These are phyloP conservation scores for Candida ponderosae DNA, from an alignment of 805 yeast genomes.

Conservation along the genomic window DNA sequence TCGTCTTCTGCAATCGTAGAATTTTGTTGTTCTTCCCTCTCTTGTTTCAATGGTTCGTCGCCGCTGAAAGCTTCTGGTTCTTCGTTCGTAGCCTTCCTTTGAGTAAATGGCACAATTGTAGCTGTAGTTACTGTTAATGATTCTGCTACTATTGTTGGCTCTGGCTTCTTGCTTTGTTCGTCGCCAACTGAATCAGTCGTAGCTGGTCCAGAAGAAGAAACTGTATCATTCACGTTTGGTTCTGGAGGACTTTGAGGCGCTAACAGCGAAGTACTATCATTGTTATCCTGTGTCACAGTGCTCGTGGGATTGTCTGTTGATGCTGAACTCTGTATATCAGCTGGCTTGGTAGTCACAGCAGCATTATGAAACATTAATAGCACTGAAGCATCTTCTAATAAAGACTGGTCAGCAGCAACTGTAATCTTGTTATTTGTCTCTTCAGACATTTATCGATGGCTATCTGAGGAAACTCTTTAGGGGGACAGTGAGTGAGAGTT, in stretches of 20 bases:
- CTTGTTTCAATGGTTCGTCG: too few relatives aligned
- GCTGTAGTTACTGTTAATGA: constrained; percentile 82
- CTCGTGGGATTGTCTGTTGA: constrained; percentile 12
- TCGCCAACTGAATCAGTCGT: constrained; percentile 23
- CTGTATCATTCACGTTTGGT: too few relatives aligned
- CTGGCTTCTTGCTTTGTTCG: constrained; percentile 17
- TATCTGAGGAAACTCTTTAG: too few relatives aligned
- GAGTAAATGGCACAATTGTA: constrained; percentile 66
- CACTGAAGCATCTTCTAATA: constrained; percentile 54
- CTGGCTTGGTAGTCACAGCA: constrained; percentile 30
- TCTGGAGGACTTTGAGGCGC: too few relatives aligned
- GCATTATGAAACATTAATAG: constrained; percentile 52
- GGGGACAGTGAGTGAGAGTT: too few relatives aligned
- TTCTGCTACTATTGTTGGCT: constrained; percentile 74
- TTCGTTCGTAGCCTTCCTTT: constrained; percentile 12
- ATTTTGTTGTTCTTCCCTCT: background rate
- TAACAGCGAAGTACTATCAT: too few relatives aligned
- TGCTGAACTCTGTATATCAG: constrained; percentile 6
- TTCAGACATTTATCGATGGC: too few relatives aligned
- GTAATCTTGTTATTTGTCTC: too few relatives aligned
- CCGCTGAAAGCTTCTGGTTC: constrained; percentile 1
- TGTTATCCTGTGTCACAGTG: too few relatives aligned
- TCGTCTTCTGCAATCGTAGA: background rate
- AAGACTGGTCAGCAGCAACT: too few relatives aligned
- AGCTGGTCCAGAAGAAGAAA: constrained; percentile 40